Percentiles rank a stretch among this genome's conserved stretches.
These are phyloP conservation scores for Babesia bigemina DNA, from an alignment of 169 alveolate species.

Conservation along the genomic window DNA sequence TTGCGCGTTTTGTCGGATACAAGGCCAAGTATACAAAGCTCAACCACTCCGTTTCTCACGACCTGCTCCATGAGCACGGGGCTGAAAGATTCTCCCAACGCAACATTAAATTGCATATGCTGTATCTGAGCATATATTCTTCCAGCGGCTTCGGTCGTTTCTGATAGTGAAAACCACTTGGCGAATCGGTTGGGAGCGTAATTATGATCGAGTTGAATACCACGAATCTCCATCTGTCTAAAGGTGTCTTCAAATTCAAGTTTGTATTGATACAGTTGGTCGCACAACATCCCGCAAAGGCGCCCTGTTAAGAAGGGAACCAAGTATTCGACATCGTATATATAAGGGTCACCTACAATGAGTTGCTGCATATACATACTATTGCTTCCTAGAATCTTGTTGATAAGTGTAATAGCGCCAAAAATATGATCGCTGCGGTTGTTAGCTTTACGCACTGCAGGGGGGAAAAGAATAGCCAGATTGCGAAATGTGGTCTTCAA, in stretches of 20 bases:
- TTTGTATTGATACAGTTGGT: slow-evolving; percentile 25
- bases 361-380: slow-evolving; percentile 22
- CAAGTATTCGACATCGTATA: slow-evolving; percentile 26
- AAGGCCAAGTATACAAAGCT: slow-evolving; percentile 26
- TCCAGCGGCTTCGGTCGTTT: slow-evolving; percentile 14
- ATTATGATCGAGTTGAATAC: background rate
- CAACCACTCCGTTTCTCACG: slow-evolving; percentile 29
- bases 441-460: background rate
- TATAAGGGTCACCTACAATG: slow-evolving; percentile 30
- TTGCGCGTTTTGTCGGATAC: background rate
- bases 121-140: slow-evolving; percentile 17
- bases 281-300: slow-evolving; percentile 28
- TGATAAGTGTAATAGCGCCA: slow-evolving; percentile 27
- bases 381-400: slow-evolving; percentile 5
- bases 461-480: slow-evolving; percentile 31
- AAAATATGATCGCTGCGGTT: slow-evolving; percentile 14
- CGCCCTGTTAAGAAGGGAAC: slow-evolving; percentile 32
- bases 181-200: slow-evolving; percentile 4
- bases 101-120: slow-evolving; percentile 2
- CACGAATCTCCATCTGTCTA: background rate
- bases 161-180: background rate
- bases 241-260: slow-evolving; percentile 21
- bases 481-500: slow-evolving; percentile 20
- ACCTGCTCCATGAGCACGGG: slow-evolving; percentile 23
- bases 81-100: slow-evolving; percentile 10